Percentiles rank a stretch among this genome's conserved stretches.
Evolutionary conservation across 805 yeast species (phyloP).

Genomic region (Saturnispora sekii): DNA sequence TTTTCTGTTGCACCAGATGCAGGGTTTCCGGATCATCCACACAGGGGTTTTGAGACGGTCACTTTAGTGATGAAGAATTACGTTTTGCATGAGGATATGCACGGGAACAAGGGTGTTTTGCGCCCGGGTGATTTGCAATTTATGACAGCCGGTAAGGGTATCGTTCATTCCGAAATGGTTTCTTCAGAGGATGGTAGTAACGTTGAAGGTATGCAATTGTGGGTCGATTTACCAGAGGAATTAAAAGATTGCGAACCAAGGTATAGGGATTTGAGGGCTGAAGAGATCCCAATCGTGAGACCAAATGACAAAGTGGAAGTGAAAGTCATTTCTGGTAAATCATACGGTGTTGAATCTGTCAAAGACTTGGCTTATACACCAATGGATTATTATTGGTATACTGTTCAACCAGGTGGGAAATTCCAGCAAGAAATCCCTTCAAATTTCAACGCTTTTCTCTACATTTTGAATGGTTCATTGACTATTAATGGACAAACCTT

Average conservation of each 20-base stretch:
- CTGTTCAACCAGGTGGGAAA: slow-evolving; percentile 53
- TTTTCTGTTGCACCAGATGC: slow-evolving; percentile 53
- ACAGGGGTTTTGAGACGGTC: slow-evolving; percentile 75
- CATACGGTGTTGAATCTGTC: slow-evolving; percentile 66
- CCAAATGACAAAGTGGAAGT: slow-evolving; percentile 57
- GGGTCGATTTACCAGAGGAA: slow-evolving; percentile 74
- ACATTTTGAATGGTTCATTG: slow-evolving; percentile 54
- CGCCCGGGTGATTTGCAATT: slow-evolving; percentile 81
- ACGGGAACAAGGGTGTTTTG: slow-evolving; percentile 71
- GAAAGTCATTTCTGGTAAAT: slow-evolving; percentile 67
- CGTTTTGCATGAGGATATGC: slow-evolving; percentile 77
- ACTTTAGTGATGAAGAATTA: slow-evolving; percentile 57
- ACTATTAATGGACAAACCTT: slow-evolving; percentile 32
- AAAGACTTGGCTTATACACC: slow-evolving; percentile 78
- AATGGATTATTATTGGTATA: slow-evolving; percentile 60
- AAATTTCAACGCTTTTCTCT: slow-evolving; percentile 60
- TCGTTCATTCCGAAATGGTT: slow-evolving; percentile 84
- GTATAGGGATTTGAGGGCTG: slow-evolving; percentile 63
- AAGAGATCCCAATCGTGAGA: slow-evolving; percentile 61
- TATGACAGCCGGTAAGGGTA: slow-evolving; percentile 89
- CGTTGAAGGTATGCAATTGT: slow-evolving; percentile 64
- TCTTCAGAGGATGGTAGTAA: slow-evolving; percentile 42
- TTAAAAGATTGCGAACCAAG: slow-evolving; percentile 59
- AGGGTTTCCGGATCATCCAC: slow-evolving; percentile 82
- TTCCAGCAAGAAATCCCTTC: slow-evolving; percentile 51